Base-by-base conservation (phyloP, 2,329 filamentous ascomycete species). In the Septoria petroselini region DNA sequence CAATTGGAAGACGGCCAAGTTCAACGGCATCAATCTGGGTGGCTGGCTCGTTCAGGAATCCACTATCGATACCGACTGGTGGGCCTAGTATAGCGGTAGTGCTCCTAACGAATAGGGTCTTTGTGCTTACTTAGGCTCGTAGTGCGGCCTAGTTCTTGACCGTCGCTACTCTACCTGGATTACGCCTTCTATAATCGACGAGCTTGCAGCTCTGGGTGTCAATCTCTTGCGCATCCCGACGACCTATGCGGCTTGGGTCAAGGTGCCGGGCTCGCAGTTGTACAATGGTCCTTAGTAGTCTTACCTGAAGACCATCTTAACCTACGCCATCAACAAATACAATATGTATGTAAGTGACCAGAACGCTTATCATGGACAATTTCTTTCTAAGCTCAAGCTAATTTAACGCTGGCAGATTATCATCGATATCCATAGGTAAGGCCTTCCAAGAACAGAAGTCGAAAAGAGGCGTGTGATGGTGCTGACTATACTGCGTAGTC, bases 221-320 rank as follows among this genome's bases (percentile, higher is more conserved):
- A 66, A 65, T 33, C 56, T 62, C 3, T 59, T 70, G 9, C 60
- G 68, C 4, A 70, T 71, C 14, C 66, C 68, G 0, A 67, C 63
- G 1, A 65, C 64, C 7, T 70, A 70, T 39, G 64, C 67, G 1
- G 66, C 66, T 2, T 71, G 67, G 68, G 48, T 69, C 37, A 58
- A 65, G 9, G 59, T 69, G 7, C 67, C 67, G 3, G 66, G 66
- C 3, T 61, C 57, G 3, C 43, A 62, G 21, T 52, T 69, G 14
- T 68, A 70, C 52, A 50, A 42, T 25, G 68, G 68, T 14, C 64
- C 64, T 21, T 68, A 70, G 48, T 31, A 48, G 4, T 39, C 50
- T 12, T 61, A 62, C 52, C 56, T 71, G 15, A 58, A 57, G 37
- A 58, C 44, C 2, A 65, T 70, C 30, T 55, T 66, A 4, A 57